Conservation (phyloP, 2,329 filamentous ascomycete genomes). For the Nigrospora sphaerica region DNA sequence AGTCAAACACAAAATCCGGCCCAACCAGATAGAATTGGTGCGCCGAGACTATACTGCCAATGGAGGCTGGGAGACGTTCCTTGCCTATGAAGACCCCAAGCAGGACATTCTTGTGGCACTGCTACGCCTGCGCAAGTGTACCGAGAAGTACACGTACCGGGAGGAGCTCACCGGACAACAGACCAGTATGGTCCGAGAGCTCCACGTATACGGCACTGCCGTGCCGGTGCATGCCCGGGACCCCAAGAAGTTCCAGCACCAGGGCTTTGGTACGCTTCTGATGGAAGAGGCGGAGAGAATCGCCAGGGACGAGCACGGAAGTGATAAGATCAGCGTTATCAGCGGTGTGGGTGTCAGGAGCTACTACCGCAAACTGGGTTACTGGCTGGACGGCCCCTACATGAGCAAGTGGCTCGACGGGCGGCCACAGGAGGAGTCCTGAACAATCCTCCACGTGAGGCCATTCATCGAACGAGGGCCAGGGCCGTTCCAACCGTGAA, state of each 20-base stretch:
- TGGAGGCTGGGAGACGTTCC: slow-evolving; percentile 96
- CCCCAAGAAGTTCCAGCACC: slow-evolving; percentile 95
- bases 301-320: slow-evolving; percentile 88
- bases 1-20: slow-evolving; percentile 96
- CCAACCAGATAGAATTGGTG: slow-evolving; percentile 91
- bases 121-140: slow-evolving; percentile 84
- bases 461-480: too few species aligned
- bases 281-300: slow-evolving; percentile 99
- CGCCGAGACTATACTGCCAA: slow-evolving; percentile 92
- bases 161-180: slow-evolving; percentile 79
- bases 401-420: slow-evolving; percentile 62
- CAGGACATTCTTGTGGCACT: slow-evolving; percentile 95
- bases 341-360: slow-evolving; percentile 94
- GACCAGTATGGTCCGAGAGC: slow-evolving; percentile 84
- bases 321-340: slow-evolving; percentile 91
- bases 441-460: background rate
- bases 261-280: slow-evolving; percentile 88
- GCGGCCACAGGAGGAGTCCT: slow-evolving; percentile 15
- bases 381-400: slow-evolving; percentile 87
- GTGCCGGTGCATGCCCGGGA: slow-evolving; percentile 96
- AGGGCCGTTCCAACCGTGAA: too few species aligned
- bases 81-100: slow-evolving; percentile 96
- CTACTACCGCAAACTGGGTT: slow-evolving; percentile 90
- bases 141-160: slow-evolving; percentile 83
- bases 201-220: slow-evolving; percentile 94